Conservation (phyloP, 495 filamentous ascomycete genomes). For the Aspergillus steynii region DNA sequence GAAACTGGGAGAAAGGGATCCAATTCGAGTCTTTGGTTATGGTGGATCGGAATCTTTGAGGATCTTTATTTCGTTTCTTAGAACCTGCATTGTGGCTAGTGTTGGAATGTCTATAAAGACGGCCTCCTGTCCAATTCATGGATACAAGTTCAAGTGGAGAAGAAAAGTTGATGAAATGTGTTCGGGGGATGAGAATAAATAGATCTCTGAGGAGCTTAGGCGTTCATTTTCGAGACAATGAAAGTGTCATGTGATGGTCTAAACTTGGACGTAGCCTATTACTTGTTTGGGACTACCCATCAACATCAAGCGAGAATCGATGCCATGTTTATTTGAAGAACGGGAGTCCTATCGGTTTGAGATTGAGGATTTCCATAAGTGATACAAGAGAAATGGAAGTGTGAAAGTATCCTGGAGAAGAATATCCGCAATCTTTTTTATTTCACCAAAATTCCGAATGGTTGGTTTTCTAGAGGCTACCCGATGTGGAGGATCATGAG, state of each 20-base stretch:
- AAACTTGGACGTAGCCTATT: too few relatives aligned
- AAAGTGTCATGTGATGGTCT: neutral
- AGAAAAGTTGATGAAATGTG: neutral
- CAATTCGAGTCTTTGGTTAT: constrained; percentile 12
- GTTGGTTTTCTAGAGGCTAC: too few relatives aligned
- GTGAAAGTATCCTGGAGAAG: too few relatives aligned
- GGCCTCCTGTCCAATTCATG: constrained; percentile 52
- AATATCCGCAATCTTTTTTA: neutral
- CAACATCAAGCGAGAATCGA: too few relatives aligned
- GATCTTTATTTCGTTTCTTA: constrained; percentile 28
- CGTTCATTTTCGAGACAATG: neutral
- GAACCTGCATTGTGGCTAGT: constrained; percentile 12
- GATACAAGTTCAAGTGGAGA: constrained; percentile 4
- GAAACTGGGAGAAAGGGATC: neutral
- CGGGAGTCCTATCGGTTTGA: too few relatives aligned
- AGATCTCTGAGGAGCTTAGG: neutral
- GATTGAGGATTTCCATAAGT: too few relatives aligned
- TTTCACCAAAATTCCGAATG: neutral
- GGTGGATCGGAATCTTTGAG: constrained; percentile 22
- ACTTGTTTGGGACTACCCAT: too few relatives aligned
- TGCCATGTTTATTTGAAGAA: too few relatives aligned
- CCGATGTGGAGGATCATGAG: too few relatives aligned
- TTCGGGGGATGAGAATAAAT: neutral
- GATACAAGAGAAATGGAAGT: too few relatives aligned
- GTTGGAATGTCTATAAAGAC: constrained; percentile 39